Percentiles rank a stretch among this genome's conserved stretches.
Conservation (phyloP, 208 protist species). For the Endotrypanum monterogeii region DNA sequence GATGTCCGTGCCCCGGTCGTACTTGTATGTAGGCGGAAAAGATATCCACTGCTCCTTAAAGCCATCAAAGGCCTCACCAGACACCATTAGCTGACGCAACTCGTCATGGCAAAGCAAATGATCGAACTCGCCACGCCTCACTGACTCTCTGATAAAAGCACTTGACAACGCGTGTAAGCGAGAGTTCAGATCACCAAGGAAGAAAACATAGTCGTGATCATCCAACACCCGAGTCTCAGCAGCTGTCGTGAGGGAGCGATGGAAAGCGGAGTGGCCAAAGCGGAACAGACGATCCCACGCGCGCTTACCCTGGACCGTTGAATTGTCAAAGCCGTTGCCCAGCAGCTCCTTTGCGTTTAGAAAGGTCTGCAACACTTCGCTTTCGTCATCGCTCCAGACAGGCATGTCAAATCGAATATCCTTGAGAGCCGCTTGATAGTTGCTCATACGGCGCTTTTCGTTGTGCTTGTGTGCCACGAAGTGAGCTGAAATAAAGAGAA, state of each 20-base stretch:
- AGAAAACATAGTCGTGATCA: conserved; percentile 93
- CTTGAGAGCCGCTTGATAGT: conserved; percentile 75
- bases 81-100: conserved; percentile 77
- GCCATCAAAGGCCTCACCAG: conserved; percentile 73
- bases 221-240: conserved; percentile 65
- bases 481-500: conserved; percentile 91
- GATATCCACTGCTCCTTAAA: conserved; percentile 89
- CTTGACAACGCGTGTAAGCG: conserved; percentile 69
- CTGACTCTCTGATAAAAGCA: conserved; percentile 34
- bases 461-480: conserved; percentile 93
- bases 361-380: conserved; percentile 74
- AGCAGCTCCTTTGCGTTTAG: conserved; percentile 28
- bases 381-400: conserved; percentile 64
- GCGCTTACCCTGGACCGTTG: conserved; percentile 25
- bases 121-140: conserved; percentile 43
- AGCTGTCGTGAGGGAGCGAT: conserved; percentile 20
- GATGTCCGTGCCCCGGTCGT: conserved; percentile 59
- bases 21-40: conserved; percentile 94
- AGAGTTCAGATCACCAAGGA: conserved; percentile 94
- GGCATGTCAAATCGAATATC: conserved; percentile 71
- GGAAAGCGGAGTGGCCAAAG: conserved; percentile 29
- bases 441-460: conserved; percentile 60
- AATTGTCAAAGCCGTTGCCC: conserved; percentile 10
- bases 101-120: conserved; percentile 79
- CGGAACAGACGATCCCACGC: conserved; percentile 52